Evolutionary conservation across 805 yeast genomes (phyloP).

Genomic region (Candida lessepsii): DNA sequence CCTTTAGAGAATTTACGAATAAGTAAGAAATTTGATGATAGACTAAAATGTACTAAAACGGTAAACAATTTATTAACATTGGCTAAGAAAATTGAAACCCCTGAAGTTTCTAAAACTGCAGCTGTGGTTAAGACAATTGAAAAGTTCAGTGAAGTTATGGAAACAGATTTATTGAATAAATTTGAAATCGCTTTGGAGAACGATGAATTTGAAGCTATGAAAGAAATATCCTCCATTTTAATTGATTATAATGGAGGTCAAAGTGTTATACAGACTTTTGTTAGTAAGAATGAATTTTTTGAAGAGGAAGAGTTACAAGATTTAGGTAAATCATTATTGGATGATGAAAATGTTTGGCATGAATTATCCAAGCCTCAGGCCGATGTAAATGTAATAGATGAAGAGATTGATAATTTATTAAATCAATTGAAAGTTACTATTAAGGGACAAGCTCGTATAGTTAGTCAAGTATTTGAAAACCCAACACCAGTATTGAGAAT

Average conservation of each 20-base stretch:
- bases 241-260: conserved; percentile 82
- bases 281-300: conserved; percentile 73
- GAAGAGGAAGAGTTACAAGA: conserved; percentile 41
- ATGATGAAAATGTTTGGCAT: conserved; percentile 52
- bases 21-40: conserved; percentile 47
- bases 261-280: conserved; percentile 77
- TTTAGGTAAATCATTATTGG: conserved; percentile 20
- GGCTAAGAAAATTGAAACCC: conserved; percentile 61
- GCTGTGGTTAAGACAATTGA: conserved; percentile 49
- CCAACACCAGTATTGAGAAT: conserved; percentile 66
- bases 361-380: conserved; percentile 58
- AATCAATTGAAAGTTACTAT: conserved; percentile 56
- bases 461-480: conserved; percentile 69
- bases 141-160: conserved; percentile 75
- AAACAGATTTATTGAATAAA: conserved; percentile 61
- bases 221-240: conserved; percentile 70
- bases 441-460: conserved; percentile 69
- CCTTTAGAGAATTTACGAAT: conserved; percentile 60
- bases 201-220: conserved; percentile 68
- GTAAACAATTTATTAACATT: conserved; percentile 64
- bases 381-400: conserved; percentile 49
- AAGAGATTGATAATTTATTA: conserved; percentile 50
- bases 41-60: conserved; percentile 64
- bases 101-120: conserved; percentile 46
- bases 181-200: conserved; percentile 74